Evolutionary conservation across 1,284 basidiomycete genomes (phyloP).

Genomic region (Polyporus tsugae): DNA sequence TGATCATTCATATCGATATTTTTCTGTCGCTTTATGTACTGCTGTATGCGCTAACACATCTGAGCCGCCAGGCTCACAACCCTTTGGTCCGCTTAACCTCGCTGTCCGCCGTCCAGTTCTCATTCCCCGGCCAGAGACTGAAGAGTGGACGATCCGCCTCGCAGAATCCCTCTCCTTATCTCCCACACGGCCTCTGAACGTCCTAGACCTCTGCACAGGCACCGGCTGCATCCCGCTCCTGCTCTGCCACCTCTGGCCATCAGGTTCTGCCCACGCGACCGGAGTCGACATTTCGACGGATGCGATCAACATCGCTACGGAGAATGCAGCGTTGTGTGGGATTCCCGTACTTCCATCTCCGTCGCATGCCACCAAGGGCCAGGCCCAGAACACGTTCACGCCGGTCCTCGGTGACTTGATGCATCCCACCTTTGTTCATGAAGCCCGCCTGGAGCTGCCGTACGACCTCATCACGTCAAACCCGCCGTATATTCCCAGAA

Average conservation of each 20-base stretch:
- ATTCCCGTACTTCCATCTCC: constrained; percentile 38
- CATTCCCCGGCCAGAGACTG: constrained; percentile 94
- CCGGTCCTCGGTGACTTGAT: constrained; percentile 58
- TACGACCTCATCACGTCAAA: constrained; percentile 89
- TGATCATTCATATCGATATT: background rate
- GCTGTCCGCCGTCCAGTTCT: constrained; percentile 79
- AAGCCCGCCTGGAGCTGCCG: constrained; percentile 49
- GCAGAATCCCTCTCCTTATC: constrained; percentile 52
- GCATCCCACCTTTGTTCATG: constrained; percentile 46
- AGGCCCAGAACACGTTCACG: constrained; percentile 54
- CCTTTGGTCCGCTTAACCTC: constrained; percentile 86
- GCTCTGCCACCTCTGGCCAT: constrained; percentile 69
- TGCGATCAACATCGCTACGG: constrained; percentile 75
- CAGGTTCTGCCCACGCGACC: constrained; percentile 58
- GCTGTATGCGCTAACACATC: background rate
- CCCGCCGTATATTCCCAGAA: constrained; percentile 88
- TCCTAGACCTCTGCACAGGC: constrained; percentile 92
- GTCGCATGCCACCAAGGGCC: background rate
- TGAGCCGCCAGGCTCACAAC: constrained; percentile 72
- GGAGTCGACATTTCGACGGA: constrained; percentile 78
- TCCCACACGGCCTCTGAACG: constrained; percentile 49
- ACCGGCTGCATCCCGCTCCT: constrained; percentile 89
- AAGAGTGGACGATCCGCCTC: constrained; percentile 77
- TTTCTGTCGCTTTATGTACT: background rate
- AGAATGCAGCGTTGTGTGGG: constrained; percentile 67